A percentile compares a stretch with the other conserved stretches of the same genome.
phyloP scores from a whole-genome alignment of 352 stramenopile species.

The Pythium brachiatum region DNA sequence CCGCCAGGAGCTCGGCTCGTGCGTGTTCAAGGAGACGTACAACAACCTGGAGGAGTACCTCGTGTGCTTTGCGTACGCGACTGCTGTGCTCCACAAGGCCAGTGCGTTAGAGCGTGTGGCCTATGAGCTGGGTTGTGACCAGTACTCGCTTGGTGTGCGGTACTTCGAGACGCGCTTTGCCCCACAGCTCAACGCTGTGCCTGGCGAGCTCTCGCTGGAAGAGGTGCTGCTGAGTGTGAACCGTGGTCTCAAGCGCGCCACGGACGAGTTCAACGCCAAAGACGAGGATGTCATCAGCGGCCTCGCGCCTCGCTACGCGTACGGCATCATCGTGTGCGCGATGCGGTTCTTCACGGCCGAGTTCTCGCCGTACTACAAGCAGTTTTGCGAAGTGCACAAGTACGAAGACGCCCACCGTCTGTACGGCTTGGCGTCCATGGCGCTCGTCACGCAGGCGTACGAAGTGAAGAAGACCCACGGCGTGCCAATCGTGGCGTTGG shows the following conservation, averaged over 20 bases:
- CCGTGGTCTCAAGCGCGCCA: slow-evolving; percentile 55
- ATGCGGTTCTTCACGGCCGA: slow-evolving; percentile 87
- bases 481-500: slow-evolving; percentile 84
- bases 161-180: slow-evolving; percentile 89
- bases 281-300: slow-evolving; percentile 48
- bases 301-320: slow-evolving; percentile 64
- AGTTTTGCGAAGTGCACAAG: slow-evolving; percentile 81
- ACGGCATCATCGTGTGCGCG: slow-evolving; percentile 88
- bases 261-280: slow-evolving; percentile 59
- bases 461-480: slow-evolving; percentile 58
- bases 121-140: slow-evolving; percentile 83
- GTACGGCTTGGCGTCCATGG: slow-evolving; percentile 81
- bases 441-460: slow-evolving; percentile 78
- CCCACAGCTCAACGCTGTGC: slow-evolving; percentile 72
- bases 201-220: slow-evolving; percentile 60
- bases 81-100: slow-evolving; percentile 55
- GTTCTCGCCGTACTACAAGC: slow-evolving; percentile 81
- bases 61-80: slow-evolving; percentile 77
- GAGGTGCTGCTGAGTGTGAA: slow-evolving; percentile 72
- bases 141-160: slow-evolving; percentile 70
- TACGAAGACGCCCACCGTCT: slow-evolving; percentile 69
- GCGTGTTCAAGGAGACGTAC: slow-evolving; percentile 84
- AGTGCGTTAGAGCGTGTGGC: slow-evolving; percentile 76
- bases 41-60: slow-evolving; percentile 82
- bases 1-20: slow-evolving; percentile 43